A percentile compares a stretch with the other conserved stretches of the same genome.
Conservation (phyloP, 345 rosid genomes). For the Pistacia atlantica region DNA sequence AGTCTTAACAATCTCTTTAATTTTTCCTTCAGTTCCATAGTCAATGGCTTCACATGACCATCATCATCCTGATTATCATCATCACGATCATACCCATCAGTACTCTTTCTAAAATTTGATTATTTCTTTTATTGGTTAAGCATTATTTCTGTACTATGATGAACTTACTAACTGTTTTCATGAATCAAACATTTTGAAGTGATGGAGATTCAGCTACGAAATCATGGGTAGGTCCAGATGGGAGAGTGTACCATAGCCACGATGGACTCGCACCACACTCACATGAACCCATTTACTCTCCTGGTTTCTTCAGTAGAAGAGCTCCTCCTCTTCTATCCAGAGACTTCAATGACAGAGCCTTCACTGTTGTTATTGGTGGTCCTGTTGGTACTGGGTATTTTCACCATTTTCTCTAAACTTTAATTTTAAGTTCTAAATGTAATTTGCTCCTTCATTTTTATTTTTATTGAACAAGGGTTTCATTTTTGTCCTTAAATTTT, state of each 20-base stretch:
- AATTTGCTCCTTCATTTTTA: not conserved
- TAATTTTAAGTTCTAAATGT: not conserved
- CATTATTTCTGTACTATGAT: not conserved
- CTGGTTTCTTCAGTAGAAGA: slow-evolving; percentile 88
- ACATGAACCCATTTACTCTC: slow-evolving; percentile 96
- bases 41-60: slow-evolving; percentile 27
- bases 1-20: not conserved
- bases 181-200: slow-evolving; percentile 28
- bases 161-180: not conserved
- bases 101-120: slow-evolving; percentile 15
- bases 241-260: slow-evolving; percentile 87
- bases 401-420: not conserved
- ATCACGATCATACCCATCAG: slow-evolving; percentile 32
- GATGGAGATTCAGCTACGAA: slow-evolving; percentile 24
- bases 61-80: slow-evolving; percentile 15
- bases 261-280: slow-evolving; percentile 99
- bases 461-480: not conserved
- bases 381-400: slow-evolving; percentile 98
- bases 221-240: slow-evolving; percentile 79
- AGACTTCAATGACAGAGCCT: slow-evolving; percentile 87
- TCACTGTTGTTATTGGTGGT: slow-evolving; percentile 95
- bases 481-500: not conserved
- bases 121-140: not conserved
- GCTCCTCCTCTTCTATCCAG: slow-evolving; percentile 78
- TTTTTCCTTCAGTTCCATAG: not conserved